Evolutionary conservation across 1,284 basidiomycete genomes (phyloP).

Genomic region (Rhodotorula sp.): DNA sequence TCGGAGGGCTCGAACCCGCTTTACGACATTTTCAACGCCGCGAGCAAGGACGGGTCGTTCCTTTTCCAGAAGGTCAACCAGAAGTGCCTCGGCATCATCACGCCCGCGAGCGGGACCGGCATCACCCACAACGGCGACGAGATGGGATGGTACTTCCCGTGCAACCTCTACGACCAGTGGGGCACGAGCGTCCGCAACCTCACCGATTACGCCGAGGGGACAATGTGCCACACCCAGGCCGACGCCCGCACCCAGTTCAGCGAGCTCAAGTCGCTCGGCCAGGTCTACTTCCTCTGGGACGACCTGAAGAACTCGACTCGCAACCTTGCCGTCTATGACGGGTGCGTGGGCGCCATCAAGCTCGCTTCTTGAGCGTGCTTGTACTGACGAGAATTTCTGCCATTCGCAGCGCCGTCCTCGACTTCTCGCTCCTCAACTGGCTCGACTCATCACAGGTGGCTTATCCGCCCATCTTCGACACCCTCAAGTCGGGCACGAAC

Average conservation of each 20-base stretch:
- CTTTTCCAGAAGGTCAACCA: slow-evolving; percentile 90
- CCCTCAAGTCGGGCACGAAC: slow-evolving; percentile 68
- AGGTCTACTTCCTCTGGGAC: slow-evolving; percentile 92
- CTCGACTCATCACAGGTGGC: slow-evolving; percentile 73
- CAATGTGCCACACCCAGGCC: slow-evolving; percentile 71
- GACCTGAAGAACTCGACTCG: slow-evolving; percentile 69
- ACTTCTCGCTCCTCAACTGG: slow-evolving; percentile 81
- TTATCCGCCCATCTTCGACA: slow-evolving; percentile 79
- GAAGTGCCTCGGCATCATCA: slow-evolving; percentile 76
- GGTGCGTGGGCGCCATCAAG: slow-evolving; percentile 58
- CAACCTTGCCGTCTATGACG: slow-evolving; percentile 88
- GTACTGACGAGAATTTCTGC: background rate
- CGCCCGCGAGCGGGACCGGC: slow-evolving; percentile 65
- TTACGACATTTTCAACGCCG: slow-evolving; percentile 73
- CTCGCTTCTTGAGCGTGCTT: slow-evolving; percentile 8
- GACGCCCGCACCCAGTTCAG: slow-evolving; percentile 60
- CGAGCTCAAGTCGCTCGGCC: slow-evolving; percentile 64
- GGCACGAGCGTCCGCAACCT: slow-evolving; percentile 66
- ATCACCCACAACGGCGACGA: slow-evolving; percentile 62
- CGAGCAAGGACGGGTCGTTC: slow-evolving; percentile 86
- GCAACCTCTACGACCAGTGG: slow-evolving; percentile 79
- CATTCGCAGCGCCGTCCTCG: slow-evolving; percentile 71
- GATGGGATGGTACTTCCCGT: slow-evolving; percentile 87
- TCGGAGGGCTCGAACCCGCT: slow-evolving; percentile 83
- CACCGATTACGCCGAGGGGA: slow-evolving; percentile 65